These are phyloP conservation scores for Mimosa pudica DNA, from an alignment of 306 rosid species.

Conservation along the genomic window DNA sequence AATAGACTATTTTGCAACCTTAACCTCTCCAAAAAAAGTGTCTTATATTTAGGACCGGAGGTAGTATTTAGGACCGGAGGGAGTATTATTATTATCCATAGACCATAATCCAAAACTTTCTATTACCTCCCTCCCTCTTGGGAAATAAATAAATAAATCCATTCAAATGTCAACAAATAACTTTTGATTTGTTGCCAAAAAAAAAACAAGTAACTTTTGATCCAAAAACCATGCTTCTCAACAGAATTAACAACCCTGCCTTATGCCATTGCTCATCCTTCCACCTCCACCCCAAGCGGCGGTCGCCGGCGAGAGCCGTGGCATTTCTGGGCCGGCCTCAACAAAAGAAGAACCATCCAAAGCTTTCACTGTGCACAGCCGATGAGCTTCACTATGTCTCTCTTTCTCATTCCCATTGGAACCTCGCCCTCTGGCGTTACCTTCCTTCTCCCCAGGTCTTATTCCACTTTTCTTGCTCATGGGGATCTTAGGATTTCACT, in stretches of 20 bases:
- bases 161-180: too few relatives aligned
- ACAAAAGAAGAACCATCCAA: slow-evolving; percentile 37
- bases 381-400: slow-evolving; percentile 79
- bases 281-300: slow-evolving; percentile 38
- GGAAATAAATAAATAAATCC: too few relatives aligned
- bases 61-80: too few relatives aligned
- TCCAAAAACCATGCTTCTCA: slow-evolving; percentile 33
- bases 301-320: slow-evolving; percentile 10
- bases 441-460: slow-evolving; percentile 68
- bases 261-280: neutral
- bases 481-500: slow-evolving; percentile 22
- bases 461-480: neutral
- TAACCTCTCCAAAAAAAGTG: too few relatives aligned
- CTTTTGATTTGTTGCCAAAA: too few relatives aligned
- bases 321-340: slow-evolving; percentile 28
- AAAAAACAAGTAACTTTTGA: neutral
- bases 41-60: too few relatives aligned
- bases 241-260: slow-evolving; percentile 36
- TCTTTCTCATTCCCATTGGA: slow-evolving; percentile 80
- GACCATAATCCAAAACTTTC: too few relatives aligned
- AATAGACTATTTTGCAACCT: too few relatives aligned
- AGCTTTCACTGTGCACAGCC: slow-evolving; percentile 65
- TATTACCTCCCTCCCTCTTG: too few relatives aligned
- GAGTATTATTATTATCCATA: too few relatives aligned
- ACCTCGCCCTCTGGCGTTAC: slow-evolving; percentile 95